Evolutionary conservation across 495 filamentous ascomycete genomes (phyloP).

Genomic region (Darksidea phi): DNA sequence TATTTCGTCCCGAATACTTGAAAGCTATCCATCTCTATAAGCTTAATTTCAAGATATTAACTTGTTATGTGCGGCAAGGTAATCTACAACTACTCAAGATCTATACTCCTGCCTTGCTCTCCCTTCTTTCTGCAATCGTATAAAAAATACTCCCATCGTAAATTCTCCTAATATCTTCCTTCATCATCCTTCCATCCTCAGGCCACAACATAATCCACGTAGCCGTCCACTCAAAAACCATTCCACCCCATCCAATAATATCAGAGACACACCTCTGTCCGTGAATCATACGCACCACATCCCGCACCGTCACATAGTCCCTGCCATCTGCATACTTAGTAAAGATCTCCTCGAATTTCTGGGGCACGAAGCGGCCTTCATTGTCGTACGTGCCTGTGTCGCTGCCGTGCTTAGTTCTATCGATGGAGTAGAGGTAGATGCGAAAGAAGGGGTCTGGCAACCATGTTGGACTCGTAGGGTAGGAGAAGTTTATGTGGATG

Average conservation of each 20-base stretch:
- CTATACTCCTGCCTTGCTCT: not conserved
- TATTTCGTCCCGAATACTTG: too few species aligned
- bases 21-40: too few species aligned
- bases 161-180: slow-evolving; percentile 28
- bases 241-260: slow-evolving; percentile 1
- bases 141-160: slow-evolving; percentile 30
- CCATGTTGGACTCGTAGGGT: slow-evolving; percentile 11
- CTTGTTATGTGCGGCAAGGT: too few species aligned
- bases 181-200: slow-evolving; percentile 22
- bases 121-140: slow-evolving; percentile 12
- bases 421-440: slow-evolving; percentile 15
- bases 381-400: slow-evolving; percentile 24
- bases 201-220: slow-evolving; percentile 35
- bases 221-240: slow-evolving; percentile 31
- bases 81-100: too few species aligned
- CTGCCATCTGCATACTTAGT: slow-evolving; percentile 22
- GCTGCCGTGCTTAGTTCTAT: slow-evolving; percentile 28
- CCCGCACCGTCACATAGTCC: slow-evolving; percentile 16
- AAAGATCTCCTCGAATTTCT: slow-evolving; percentile 32
- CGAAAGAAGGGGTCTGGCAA: slow-evolving; percentile 30
- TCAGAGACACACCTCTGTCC: not conserved
- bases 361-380: slow-evolving; percentile 20
- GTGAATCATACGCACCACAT: slow-evolving; percentile 6
- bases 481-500: slow-evolving; percentile 26
- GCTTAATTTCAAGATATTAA: too few species aligned